phyloP scores from a whole-genome alignment of 768 basidiomycete species.

The Chalciporus sphaerocephalus region DNA sequence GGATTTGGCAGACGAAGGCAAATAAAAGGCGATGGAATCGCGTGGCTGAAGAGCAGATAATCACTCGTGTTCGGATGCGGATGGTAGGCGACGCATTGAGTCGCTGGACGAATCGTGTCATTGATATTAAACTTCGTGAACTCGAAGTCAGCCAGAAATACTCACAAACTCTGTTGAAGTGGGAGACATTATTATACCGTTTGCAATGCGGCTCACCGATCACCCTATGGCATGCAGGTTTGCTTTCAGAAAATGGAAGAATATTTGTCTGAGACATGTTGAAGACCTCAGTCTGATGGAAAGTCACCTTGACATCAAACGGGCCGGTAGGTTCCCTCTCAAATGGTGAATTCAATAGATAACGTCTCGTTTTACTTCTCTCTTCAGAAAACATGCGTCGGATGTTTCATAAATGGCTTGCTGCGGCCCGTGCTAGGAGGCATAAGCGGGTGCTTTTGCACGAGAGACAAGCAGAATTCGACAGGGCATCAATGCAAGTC shows the following conservation, averaged over 20 bases:
- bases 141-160: constrained; percentile 54
- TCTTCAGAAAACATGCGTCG: constrained; percentile 59
- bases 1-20: constrained; percentile 42
- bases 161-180: constrained; percentile 38
- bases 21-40: constrained; percentile 37
- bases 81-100: constrained; percentile 44
- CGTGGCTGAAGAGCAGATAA: constrained; percentile 42
- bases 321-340: constrained; percentile 52
- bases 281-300: constrained; percentile 79
- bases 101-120: constrained; percentile 69
- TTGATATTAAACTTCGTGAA: constrained; percentile 69
- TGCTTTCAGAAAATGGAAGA: constrained; percentile 69
- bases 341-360: background rate
- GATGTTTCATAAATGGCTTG: constrained; percentile 67
- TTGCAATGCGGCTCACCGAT: constrained; percentile 17
- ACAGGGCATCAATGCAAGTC: constrained; percentile 43
- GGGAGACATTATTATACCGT: background rate
- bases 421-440: constrained; percentile 54
- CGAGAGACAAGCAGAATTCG: constrained; percentile 60
- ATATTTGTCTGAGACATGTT: constrained; percentile 53
- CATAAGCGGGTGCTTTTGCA: constrained; percentile 57
- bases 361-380: background rate
- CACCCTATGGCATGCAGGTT: constrained; percentile 33
- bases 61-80: constrained; percentile 45
- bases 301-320: constrained; percentile 76